Conservation (phyloP, 2,329 filamentous ascomycete genomes). For the Rhynchosporium secalis region DNA sequence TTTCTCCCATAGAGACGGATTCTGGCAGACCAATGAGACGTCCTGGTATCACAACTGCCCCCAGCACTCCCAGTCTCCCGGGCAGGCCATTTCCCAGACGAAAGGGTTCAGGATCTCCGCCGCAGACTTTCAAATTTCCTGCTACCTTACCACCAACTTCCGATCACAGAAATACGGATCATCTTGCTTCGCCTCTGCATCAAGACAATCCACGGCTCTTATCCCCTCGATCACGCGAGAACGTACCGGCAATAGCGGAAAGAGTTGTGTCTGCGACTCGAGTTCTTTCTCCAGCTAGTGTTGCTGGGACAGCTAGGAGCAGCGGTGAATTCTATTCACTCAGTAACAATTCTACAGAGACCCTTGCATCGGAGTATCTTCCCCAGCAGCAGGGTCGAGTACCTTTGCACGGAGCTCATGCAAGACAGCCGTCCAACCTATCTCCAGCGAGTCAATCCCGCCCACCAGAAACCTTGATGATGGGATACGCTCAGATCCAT, state of each 20-base stretch:
- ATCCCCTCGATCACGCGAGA: conserved; percentile 36
- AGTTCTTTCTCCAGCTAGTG: conserved; percentile 76
- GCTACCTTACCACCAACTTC: conserved; percentile 42
- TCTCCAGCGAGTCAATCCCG: conserved; percentile 46
- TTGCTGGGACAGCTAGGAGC: conserved; percentile 77
- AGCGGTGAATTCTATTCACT: conserved; percentile 94
- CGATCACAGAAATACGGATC: conserved; percentile 20
- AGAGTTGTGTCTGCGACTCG: conserved; percentile 59
- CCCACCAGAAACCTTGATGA: conserved; percentile 81
- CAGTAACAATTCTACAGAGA: conserved; percentile 95
- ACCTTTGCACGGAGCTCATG: conserved; percentile 45
- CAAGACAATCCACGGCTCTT: conserved; percentile 29
- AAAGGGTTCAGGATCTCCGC: conserved; percentile 32
- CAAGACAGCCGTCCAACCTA: conserved; percentile 48
- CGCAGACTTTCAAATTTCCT: conserved; percentile 59
- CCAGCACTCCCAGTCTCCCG: conserved; percentile 44
- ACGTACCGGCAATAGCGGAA: conserved; percentile 55
- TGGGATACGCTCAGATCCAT: conserved; percentile 94
- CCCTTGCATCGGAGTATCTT: conserved; percentile 84
- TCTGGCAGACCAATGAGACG: conserved; percentile 29
- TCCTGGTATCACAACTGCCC: conserved; percentile 39
- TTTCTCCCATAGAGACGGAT: conserved; percentile 34
- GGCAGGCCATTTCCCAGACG: conserved; percentile 41
- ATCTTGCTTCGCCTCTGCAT: conserved; percentile 14
- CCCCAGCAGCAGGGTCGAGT: conserved; percentile 49